phyloP scores from a whole-genome alignment of 2,329 filamentous ascomycete genomes.

The Paecilomyces variotii region DNA sequence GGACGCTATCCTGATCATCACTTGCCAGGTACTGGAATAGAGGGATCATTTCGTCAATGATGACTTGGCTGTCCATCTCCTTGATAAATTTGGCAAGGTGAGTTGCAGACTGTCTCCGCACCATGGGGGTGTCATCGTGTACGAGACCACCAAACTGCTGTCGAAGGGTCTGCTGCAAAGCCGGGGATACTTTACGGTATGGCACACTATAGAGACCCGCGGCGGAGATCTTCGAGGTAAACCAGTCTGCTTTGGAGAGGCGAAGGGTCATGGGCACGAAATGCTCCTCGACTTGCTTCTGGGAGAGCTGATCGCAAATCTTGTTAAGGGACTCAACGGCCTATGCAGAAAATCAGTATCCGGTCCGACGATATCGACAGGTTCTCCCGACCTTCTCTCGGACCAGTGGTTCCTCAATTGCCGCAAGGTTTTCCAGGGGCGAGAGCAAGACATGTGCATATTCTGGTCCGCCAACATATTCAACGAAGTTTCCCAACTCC shows the following conservation, averaged over 20 bases:
- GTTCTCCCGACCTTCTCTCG: slow-evolving; percentile 73
- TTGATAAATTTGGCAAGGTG: slow-evolving; percentile 97
- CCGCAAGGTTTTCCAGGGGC: slow-evolving; percentile 92
- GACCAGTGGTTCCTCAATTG: slow-evolving; percentile 96
- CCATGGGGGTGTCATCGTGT: slow-evolving; percentile 98
- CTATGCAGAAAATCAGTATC: slow-evolving; percentile 38
- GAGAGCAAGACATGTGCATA: slow-evolving; percentile 94
- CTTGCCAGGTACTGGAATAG: slow-evolving; percentile 94
- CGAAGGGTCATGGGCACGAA: slow-evolving; percentile 94
- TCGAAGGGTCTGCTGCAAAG: slow-evolving; percentile 84
- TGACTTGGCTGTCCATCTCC: slow-evolving; percentile 83
- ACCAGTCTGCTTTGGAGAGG: slow-evolving; percentile 99
- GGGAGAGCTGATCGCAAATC: slow-evolving; percentile 86
- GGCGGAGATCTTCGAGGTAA: slow-evolving; percentile 97
- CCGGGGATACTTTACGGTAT: slow-evolving; percentile 80
- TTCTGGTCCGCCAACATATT: slow-evolving; percentile 92
- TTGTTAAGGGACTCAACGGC: slow-evolving; percentile 99
- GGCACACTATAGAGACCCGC: slow-evolving; percentile 90
- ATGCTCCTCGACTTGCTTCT: slow-evolving; percentile 90
- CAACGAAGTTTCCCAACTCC: slow-evolving; percentile 91
- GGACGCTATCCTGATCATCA: slow-evolving; percentile 96
- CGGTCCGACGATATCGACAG: slow-evolving; percentile 3
- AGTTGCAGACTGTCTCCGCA: slow-evolving; percentile 90
- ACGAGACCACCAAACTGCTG: slow-evolving; percentile 89
- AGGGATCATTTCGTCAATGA: slow-evolving; percentile 98